These are phyloP conservation scores for Phytopythium oedochilum DNA, from an alignment of 352 stramenopile genomes.

Conservation along the genomic window DNA sequence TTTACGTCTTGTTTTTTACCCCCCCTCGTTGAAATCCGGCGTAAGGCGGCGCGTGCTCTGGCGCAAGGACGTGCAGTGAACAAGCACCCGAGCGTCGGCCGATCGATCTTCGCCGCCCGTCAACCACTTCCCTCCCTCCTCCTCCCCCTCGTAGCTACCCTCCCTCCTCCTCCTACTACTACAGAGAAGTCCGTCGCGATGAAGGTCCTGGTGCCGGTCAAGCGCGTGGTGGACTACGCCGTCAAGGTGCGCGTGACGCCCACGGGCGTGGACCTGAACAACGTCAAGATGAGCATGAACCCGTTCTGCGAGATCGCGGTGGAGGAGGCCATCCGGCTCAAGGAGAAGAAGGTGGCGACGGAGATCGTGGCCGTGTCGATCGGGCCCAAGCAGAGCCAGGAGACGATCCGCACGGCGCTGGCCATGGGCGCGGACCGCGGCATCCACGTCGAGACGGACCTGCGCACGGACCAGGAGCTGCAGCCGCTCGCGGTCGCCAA, in stretches of 20 bases:
- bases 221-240: conserved; percentile 97
- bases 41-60: neutral
- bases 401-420: conserved; percentile 94
- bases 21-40: neutral
- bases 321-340: conserved; percentile 98
- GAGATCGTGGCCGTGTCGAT: conserved; percentile 97
- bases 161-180: too few species aligned
- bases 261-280: conserved; percentile 95
- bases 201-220: conserved; percentile 96
- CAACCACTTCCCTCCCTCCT: neutral
- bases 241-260: conserved; percentile 97
- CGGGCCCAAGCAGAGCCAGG: conserved; percentile 95
- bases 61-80: conserved; percentile 2
- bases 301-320: conserved; percentile 99
- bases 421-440: conserved; percentile 94
- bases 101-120: neutral
- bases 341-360: conserved; percentile 95
- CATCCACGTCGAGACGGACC: conserved; percentile 96
- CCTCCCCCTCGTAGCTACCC: neutral
- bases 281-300: conserved; percentile 99
- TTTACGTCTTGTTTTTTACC: neutral
- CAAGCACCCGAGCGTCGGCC: neutral
- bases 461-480: conserved; percentile 97
- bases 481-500: conserved; percentile 97
- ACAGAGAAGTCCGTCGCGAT: too few species aligned